Base-by-base conservation (phyloP, 2,329 filamentous ascomycete species). In the Pseudogymnoascus sp. region DNA sequence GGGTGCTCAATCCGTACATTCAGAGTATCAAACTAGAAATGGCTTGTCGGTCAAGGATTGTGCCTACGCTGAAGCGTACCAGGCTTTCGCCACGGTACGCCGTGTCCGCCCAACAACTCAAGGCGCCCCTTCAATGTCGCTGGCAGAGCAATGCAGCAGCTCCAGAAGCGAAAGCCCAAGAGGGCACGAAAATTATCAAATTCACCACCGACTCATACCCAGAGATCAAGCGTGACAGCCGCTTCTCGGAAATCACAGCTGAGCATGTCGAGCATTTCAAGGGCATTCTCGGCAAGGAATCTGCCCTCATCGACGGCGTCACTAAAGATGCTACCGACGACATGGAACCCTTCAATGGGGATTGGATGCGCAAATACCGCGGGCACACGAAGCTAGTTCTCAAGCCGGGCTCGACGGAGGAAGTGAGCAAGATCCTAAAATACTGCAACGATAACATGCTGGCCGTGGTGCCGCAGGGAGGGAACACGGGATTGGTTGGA, bases 301-400 rank as follows among this genome's bases (percentile, higher is more conserved):
- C 89, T 37, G 92, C 91, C 1, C 81, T 97, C 61, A 85, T 97
- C 66, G 93, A 97, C 73, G 91, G 91, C 61, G 83, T 96, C 63
- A 90, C 86, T 3, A 77, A 85, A 69, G 86, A 93, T 75, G 86
- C 86, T 12, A 78, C 81, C 2, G 89, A 90, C 70, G 95, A 97
- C 73, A 82, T 97, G 68, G 91, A 95, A 74, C 84, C 90, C 6
- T 99, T 92, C 82, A 99, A 99, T 77, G 86, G 87, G 73, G 95
- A 99, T 78, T 99, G 96, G 95, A 97, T 99, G 93, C 88, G 90
- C 77, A 99, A 99, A 78, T 99, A 96, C 79, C 87, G 90, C 66
- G 96, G 95, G 31, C 92, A 97, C 76, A 86, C 90, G 66, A 86
- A 87, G 72, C 80, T 99, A 26, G 92, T 97, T 4, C 79, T 99